A percentile compares a stretch with the other conserved stretches of the same genome.
Conservation (phyloP, 768 basidiomycete species). For the Kwoniella pini region DNA sequence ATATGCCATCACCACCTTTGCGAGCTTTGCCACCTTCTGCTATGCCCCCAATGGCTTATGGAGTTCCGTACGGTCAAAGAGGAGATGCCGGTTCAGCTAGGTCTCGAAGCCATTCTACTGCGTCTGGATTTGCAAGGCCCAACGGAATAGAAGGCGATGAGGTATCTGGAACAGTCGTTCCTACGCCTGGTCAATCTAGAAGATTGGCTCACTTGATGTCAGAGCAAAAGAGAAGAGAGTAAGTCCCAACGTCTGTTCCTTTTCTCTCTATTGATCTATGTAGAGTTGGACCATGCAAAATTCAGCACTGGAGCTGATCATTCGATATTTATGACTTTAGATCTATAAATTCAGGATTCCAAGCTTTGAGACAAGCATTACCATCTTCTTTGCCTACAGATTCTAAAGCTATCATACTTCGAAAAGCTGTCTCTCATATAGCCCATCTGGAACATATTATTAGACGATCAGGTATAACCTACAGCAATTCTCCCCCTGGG, state of each 20-base stretch:
- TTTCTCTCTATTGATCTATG: neutral
- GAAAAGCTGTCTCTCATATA: constrained; percentile 46
- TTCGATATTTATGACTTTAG: constrained; percentile 23
- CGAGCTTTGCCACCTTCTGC: constrained; percentile 21
- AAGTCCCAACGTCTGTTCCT: constrained; percentile 20
- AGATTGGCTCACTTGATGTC: constrained; percentile 48
- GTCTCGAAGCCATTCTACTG: constrained; percentile 17
- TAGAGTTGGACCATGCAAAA: no score
- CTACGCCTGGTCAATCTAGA: constrained; percentile 35
- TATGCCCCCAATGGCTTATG: constrained; percentile 8
- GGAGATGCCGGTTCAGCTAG: constrained; percentile 3
- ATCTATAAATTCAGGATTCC: constrained; percentile 48
- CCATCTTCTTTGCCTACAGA: constrained; percentile 41
- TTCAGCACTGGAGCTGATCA: no score
- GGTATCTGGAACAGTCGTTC: neutral
- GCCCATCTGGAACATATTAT: constrained; percentile 32
- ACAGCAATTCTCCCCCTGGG: constrained; percentile 12
- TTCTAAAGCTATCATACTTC: constrained; percentile 47
- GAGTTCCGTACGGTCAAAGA: neutral
- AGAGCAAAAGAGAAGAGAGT: constrained; percentile 52
- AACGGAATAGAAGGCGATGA: constrained; percentile 9
- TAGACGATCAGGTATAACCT: constrained; percentile 20
- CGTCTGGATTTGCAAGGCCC: constrained; percentile 9
- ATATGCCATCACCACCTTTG: constrained; percentile 20
- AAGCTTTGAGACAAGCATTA: constrained; percentile 30